Evolutionary conservation across 176 grass and related monocot species (phyloP).

Genomic region (Elymus sibiricus): DNA sequence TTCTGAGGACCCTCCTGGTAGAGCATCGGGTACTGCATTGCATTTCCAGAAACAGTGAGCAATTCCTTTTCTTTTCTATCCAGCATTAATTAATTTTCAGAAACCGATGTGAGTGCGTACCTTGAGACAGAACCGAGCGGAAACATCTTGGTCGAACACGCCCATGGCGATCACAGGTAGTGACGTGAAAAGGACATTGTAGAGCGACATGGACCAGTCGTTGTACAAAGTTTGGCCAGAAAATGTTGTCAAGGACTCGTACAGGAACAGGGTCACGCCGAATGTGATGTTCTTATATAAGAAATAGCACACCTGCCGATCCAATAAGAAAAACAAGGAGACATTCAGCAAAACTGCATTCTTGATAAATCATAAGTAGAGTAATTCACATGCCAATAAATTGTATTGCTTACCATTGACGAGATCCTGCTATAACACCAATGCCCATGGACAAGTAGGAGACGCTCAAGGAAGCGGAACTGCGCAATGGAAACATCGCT

Average conservation of each 20-base stretch:
- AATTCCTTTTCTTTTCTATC: neutral
- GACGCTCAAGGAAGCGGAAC: conserved; percentile 79
- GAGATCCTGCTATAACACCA: conserved; percentile 97
- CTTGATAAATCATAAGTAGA: neutral
- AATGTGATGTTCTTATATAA: conserved; percentile 98
- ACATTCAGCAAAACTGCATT: neutral
- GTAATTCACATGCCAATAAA: neutral
- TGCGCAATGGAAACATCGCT: conserved; percentile 94
- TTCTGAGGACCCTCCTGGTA: conserved; percentile 91
- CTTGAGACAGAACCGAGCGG: conserved; percentile 80
- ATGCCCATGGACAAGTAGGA: conserved; percentile 91
- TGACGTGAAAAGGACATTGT: conserved; percentile 81
- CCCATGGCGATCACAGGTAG: conserved; percentile 82
- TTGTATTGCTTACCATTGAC: conserved; percentile 50
- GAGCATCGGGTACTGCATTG: conserved; percentile 71
- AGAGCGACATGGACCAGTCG: conserved; percentile 62
- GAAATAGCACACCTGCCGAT: conserved; percentile 86
- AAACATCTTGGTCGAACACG: conserved; percentile 89
- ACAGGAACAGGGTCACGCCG: conserved; percentile 79
- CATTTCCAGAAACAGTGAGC: neutral
- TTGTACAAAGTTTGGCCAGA: conserved; percentile 70
- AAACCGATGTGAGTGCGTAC: neutral
- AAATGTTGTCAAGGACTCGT: conserved; percentile 60
- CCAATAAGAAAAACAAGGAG: neutral
- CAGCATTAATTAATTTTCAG: neutral